A percentile compares a stretch with the other conserved stretches of the same genome.
These are phyloP conservation scores for Penicillium brevicompactum DNA, from an alignment of 2,329 filamentous ascomycete species.

Conservation along the genomic window DNA sequence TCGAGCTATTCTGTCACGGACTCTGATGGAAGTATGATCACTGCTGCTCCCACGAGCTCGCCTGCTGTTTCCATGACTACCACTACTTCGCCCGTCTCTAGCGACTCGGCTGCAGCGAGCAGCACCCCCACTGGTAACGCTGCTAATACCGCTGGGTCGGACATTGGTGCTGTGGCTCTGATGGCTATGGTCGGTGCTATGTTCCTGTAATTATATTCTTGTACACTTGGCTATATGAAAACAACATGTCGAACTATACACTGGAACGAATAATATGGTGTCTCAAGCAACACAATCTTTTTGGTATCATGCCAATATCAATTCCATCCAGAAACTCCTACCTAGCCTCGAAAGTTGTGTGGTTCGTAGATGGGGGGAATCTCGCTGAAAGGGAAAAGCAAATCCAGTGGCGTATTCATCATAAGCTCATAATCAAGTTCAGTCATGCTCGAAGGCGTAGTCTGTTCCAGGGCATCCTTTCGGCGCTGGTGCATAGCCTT, in stretches of 20 bases:
- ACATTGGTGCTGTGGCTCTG: slow-evolving; percentile 15
- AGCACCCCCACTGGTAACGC: slow-evolving; percentile 13
- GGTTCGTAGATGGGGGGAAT: background rate
- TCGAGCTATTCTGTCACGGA: background rate
- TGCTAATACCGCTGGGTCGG: slow-evolving; percentile 6
- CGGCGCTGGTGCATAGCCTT: slow-evolving; percentile 16
- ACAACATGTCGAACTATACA: background rate
- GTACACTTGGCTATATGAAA: background rate
- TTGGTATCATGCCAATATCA: too few relatives aligned
- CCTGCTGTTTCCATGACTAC: slow-evolving; percentile 10
- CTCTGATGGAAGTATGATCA: slow-evolving; percentile 8
- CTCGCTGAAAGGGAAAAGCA: slow-evolving; percentile 14
- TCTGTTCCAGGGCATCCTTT: slow-evolving; percentile 10
- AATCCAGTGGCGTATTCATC: slow-evolving; percentile 13
- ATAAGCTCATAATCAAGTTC: slow-evolving; percentile 11
- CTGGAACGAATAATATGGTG: too few relatives aligned
- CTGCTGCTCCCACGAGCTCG: slow-evolving; percentile 8
- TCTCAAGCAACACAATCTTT: too few relatives aligned
- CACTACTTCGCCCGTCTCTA: slow-evolving; percentile 7
- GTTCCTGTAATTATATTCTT: slow-evolving; percentile 11
- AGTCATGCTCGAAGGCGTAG: background rate
- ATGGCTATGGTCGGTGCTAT: slow-evolving; percentile 16
- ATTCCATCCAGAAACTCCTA: background rate
- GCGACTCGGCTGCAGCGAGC: slow-evolving; percentile 6
- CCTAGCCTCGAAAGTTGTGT: background rate